Base-by-base conservation (phyloP, 1,139 yeast genomes). In the Suhomyces kunorum region DNA sequence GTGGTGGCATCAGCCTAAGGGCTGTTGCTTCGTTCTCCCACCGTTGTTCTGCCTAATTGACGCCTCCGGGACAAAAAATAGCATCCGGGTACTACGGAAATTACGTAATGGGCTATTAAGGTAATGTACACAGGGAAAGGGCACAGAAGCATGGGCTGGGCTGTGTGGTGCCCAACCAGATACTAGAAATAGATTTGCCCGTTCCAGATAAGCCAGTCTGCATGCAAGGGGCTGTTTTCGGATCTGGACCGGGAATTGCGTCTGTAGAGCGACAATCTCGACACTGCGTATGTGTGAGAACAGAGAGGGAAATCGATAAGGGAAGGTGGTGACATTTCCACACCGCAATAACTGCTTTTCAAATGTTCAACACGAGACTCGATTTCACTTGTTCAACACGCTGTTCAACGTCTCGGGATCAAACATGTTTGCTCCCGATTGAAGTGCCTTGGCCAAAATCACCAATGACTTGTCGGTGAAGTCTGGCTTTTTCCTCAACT, bases 381-480 rank as follows among this genome's bases (percentile, higher is more conserved):
- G n/a, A n/a, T 25, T 8, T 20, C 32, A 31, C 27, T 45, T 38
- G 29, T 47, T 46, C 32, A 66, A 58, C 20, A 73, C 52, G 6
- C 76, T 74, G 43, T 64, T 71, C 49, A 82, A 62, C 11, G 81
- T 73, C 27, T 80, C 85, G 32, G 74, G 73, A 55, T 81, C 87
- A 60, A 83, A 83, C 66, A 83, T 74, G 48, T 81, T 78, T 6
- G 78, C 71, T 11, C 87, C 86, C 37, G 81, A 79, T 54, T 81
- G 85, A 44, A 84, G 68, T 3, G 83, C 72, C 51, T 78, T 80
- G 3, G 88, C 89, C 50, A 84, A 63, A 36, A 81, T 58, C 15
- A 78, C 77, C 47, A 84, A 67, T 14, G 87, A 81, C 49, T 74
- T 76, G 34, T 69, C 74, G 12, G 66, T 65, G 52, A 83, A 83